Percentiles rank a stretch among this genome's conserved stretches.
Evolutionary conservation across 169 alveolate species (phyloP).

Genomic region (Babesia bigemina): DNA sequence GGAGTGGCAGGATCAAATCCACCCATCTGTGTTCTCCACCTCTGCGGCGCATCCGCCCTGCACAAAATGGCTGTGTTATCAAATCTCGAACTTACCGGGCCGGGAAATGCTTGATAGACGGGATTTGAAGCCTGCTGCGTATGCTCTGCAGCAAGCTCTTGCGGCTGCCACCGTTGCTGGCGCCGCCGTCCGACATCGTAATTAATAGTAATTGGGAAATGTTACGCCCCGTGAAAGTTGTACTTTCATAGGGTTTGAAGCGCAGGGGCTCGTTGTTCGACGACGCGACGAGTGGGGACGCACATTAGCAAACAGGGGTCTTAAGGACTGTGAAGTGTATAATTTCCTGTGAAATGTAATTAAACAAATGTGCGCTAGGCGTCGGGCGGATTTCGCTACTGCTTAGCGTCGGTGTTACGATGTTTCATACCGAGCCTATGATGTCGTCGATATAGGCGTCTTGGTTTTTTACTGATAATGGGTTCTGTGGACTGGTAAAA

Average conservation of each 20-base stretch:
- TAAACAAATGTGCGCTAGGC: no score
- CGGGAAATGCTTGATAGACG: conserved; percentile 34
- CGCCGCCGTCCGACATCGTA: conserved; percentile 25
- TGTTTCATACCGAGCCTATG: no score
- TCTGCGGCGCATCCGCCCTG: conserved; percentile 82
- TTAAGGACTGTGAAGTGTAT: no score
- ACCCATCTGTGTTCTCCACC: conserved; percentile 82
- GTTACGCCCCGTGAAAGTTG: background rate
- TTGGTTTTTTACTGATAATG: no score
- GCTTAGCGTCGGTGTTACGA: no score
- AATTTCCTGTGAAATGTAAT: no score
- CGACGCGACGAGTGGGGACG: no score
- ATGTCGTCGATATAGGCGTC: no score
- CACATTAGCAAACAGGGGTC: no score
- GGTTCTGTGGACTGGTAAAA: no score
- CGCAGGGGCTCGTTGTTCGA: background rate
- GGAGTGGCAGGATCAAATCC: conserved; percentile 88
- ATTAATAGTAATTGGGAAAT: background rate
- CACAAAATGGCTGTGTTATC: background rate
- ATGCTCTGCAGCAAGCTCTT: conserved; percentile 22
- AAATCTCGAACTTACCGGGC: conserved; percentile 29
- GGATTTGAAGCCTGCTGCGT: conserved; percentile 36
- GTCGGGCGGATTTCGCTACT: no score
- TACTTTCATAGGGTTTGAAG: conserved; percentile 1
- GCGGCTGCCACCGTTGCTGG: conserved; percentile 1